Conservation (phyloP, 176 grass and related monocot species). For the Cenchrus americanus region DNA sequence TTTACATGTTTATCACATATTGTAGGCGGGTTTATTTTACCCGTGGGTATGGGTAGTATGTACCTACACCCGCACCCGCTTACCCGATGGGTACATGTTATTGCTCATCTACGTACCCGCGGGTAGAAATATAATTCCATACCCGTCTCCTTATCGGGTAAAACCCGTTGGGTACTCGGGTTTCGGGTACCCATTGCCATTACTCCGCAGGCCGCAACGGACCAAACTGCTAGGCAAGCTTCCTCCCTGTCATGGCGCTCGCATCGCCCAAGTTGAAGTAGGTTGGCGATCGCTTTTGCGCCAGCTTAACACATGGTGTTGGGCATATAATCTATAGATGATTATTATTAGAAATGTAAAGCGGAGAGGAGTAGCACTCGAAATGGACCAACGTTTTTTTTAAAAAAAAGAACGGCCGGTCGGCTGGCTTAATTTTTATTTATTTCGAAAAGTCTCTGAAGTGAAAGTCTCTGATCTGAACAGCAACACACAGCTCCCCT, state of each 20-base stretch:
- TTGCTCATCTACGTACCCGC: no score
- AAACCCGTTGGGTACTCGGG: no score
- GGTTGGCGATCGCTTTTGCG: conserved; percentile 21
- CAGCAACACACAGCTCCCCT: background rate
- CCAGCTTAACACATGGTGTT: conserved; percentile 32
- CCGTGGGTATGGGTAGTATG: no score
- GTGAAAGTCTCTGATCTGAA: no score
- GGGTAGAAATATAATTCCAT: no score
- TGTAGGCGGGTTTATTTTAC: no score
- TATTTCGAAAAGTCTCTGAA: background rate
- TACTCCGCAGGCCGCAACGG: conserved; percentile 15
- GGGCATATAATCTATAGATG: background rate
- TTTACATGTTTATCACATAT: no score
- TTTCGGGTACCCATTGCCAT: no score
- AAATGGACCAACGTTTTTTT: background rate
- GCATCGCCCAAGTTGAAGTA: conserved; percentile 5
- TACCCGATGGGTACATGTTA: no score
- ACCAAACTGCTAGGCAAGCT: background rate
- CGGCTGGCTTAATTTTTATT: background rate
- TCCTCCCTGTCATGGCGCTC: background rate
- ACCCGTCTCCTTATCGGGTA: no score
- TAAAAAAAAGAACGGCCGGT: background rate
- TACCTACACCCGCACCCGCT: no score
- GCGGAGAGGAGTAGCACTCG: background rate
- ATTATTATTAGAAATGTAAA: background rate